Conservation (phyloP, 495 filamentous ascomycete species). For the Podospora appendiculata region DNA sequence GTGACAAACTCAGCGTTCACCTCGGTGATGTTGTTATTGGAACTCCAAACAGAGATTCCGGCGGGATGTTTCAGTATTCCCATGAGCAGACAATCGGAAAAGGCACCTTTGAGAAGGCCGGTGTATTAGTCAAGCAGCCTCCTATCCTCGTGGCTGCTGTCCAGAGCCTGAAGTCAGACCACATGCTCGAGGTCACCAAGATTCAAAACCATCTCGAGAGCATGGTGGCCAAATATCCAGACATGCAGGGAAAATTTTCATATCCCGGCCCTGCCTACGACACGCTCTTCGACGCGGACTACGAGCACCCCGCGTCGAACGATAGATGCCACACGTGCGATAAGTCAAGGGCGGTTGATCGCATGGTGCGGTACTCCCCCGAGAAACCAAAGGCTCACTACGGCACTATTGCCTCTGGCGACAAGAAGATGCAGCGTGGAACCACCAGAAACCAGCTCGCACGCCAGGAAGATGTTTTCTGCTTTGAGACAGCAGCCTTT, state of each 20-base stretch:
- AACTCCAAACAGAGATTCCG: neutral
- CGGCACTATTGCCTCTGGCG: slow-evolving; percentile 20
- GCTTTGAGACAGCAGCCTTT: slow-evolving; percentile 25
- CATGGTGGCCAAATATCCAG: neutral
- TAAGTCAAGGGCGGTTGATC: neutral
- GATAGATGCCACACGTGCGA: neutral
- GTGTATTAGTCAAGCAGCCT: slow-evolving; percentile 27
- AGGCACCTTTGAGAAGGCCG: slow-evolving; percentile 16
- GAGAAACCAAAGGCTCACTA: slow-evolving; percentile 9
- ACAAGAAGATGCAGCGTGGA: slow-evolving; percentile 15
- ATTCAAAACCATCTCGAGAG: slow-evolving; percentile 13
- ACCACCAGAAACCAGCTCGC: slow-evolving; percentile 3
- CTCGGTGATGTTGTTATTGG: slow-evolving; percentile 21
- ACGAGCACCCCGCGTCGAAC: neutral
- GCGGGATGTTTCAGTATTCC: slow-evolving; percentile 23
- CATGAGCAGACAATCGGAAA: slow-evolving; percentile 15
- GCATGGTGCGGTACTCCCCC: neutral
- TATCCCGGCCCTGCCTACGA: neutral
- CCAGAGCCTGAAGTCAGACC: slow-evolving; percentile 2
- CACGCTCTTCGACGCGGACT: neutral
- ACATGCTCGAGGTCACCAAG: slow-evolving; percentile 8
- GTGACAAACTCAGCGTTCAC: slow-evolving; percentile 15
- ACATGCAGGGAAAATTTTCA: neutral
- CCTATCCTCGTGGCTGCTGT: slow-evolving; percentile 12
- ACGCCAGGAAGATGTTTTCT: neutral